phyloP scores from a whole-genome alignment of 1,284 basidiomycete species.

The Leucocoprinus gongylophorus region DNA sequence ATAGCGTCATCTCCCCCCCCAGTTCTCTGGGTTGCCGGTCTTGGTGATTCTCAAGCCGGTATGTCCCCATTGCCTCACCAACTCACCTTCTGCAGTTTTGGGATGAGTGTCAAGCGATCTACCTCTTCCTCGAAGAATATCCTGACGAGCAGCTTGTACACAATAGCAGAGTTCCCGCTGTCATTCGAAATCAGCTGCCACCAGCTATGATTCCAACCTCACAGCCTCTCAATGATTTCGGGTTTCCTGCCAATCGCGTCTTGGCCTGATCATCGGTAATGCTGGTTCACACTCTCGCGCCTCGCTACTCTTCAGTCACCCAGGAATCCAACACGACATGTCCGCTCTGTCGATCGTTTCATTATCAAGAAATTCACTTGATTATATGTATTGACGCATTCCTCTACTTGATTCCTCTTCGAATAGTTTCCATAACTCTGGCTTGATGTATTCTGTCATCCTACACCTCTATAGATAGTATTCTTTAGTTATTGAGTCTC shows the following conservation, averaged over 20 bases:
- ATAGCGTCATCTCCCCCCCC: no score
- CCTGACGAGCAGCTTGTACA: constrained; percentile 47
- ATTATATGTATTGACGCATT: constrained; percentile 56
- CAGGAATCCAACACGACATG: constrained; percentile 48
- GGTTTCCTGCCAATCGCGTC: constrained; percentile 49
- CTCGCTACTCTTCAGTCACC: constrained; percentile 51
- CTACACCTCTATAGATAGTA: constrained; percentile 15
- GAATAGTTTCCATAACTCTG: constrained; percentile 18
- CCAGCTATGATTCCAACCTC: constrained; percentile 2
- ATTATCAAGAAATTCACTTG: constrained; percentile 14
- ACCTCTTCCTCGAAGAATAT: constrained; percentile 43
- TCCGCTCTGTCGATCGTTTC: constrained; percentile 18
- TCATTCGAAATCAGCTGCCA: constrained; percentile 50
- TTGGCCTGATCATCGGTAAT: constrained; percentile 42
- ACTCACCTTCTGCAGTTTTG: constrained; percentile 33
- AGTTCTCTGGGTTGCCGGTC: constrained; percentile 65
- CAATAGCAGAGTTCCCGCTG: constrained; percentile 52
- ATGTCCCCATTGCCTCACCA: constrained; percentile 9
- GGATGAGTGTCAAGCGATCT: constrained; percentile 34
- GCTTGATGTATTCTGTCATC: constrained; percentile 4
- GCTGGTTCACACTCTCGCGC: constrained; percentile 43
- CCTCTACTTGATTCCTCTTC: constrained; percentile 35
- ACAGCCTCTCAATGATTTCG: constrained; percentile 36
- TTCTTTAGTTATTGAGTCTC: no score
- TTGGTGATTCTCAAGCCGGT: constrained; percentile 63